These are phyloP conservation scores for Pleurozium schreberi DNA, from an alignment of 225 moss, liverwort and hornwort genomes.

Conservation along the genomic window DNA sequence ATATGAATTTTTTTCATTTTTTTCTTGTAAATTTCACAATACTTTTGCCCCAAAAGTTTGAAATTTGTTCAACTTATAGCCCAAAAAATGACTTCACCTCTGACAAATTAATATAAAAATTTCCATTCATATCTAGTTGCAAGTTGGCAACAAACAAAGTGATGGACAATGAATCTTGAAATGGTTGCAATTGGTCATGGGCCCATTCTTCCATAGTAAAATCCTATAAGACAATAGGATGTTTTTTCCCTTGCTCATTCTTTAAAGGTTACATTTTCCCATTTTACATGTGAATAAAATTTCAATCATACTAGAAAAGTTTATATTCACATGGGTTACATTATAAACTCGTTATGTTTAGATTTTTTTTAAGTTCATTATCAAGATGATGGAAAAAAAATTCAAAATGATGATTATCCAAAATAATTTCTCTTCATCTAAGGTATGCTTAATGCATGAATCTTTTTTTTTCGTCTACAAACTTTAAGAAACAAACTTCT, in stretches of 20 bases:
- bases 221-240: fast-evolving
- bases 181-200: fast-evolving
- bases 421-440: neutral
- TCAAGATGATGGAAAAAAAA: no score
- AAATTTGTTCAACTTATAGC: neutral
- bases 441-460: neutral
- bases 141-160: neutral
- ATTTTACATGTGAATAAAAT: neutral
- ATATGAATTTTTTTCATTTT: neutral
- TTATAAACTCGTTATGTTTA: no score
- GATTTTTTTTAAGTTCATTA: fast-evolving
- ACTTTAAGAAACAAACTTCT: no score
- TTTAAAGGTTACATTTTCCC: neutral
- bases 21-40: neutral
- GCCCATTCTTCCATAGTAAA: fast-evolving
- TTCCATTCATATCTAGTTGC: neutral
- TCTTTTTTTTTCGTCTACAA: no score
- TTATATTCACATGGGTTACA: neutral
- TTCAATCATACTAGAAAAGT: neutral
- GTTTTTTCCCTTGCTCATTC: neutral
- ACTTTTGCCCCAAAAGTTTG: neutral
- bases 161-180: neutral
- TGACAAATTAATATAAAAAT: neutral
- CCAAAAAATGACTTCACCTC: fast-evolving
- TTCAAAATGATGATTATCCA: neutral